A percentile compares a stretch with the other conserved stretches of the same genome.
Evolutionary conservation across 148 eudicot species (phyloP).

Genomic region (Rhododendron mucronatum): DNA sequence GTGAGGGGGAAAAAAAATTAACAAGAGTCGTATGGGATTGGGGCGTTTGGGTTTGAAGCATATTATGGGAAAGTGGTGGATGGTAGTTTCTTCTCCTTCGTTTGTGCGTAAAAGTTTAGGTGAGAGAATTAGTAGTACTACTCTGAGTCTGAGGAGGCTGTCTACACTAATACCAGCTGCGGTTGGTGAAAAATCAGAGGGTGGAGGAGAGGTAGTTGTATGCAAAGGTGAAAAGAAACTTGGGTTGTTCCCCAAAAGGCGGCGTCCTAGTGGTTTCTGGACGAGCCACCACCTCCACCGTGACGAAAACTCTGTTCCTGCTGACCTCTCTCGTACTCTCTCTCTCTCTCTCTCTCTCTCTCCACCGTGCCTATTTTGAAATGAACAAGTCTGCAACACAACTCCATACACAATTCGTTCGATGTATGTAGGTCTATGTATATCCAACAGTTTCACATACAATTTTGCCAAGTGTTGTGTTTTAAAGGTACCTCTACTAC

Average conservation of each 20-base stretch:
- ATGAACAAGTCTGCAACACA: too few relatives aligned
- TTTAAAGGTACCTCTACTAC: too few relatives aligned
- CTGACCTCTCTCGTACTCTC: neutral
- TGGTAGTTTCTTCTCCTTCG: neutral
- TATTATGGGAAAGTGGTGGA: neutral
- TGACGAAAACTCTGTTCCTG: neutral
- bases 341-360: neutral
- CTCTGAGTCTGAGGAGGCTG: neutral
- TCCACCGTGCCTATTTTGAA: neutral
- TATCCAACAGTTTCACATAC: too few relatives aligned
- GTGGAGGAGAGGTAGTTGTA: neutral
- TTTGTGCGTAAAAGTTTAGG: neutral
- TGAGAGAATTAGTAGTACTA: neutral
- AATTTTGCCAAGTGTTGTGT: too few relatives aligned
- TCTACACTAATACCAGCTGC: neutral
- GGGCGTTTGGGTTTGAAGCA: slow-evolving; percentile 3
- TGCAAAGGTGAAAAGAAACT: neutral
- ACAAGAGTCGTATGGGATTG: neutral
- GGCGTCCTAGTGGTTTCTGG: neutral
- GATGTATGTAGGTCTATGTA: too few relatives aligned
- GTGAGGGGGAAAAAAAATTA: neutral
- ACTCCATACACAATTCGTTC: too few relatives aligned
- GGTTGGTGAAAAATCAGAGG: neutral
- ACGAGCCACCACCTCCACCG: neutral
- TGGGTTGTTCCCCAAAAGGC: slow-evolving; percentile 5